Percentiles rank a stretch among this genome's conserved stretches.
phyloP scores from a whole-genome alignment of 768 basidiomycete species.

The Collybia sp. region DNA sequence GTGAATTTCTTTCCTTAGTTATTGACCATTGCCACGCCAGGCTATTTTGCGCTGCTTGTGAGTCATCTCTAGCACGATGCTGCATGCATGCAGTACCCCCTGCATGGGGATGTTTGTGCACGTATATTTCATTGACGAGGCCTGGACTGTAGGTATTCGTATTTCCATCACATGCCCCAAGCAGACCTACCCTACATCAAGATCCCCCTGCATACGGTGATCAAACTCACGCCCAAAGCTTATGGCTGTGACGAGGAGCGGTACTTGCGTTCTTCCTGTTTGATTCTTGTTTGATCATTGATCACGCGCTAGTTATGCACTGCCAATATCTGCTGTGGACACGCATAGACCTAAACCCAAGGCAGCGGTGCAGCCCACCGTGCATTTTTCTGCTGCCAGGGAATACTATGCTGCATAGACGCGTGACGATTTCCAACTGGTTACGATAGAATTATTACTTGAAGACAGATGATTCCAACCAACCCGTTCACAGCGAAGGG shows the following conservation, averaged over 20 bases:
- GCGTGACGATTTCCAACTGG: no score
- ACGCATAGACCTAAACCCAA: slow-evolving; percentile 76
- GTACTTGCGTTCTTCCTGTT: slow-evolving; percentile 29
- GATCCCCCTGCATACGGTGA: slow-evolving; percentile 94
- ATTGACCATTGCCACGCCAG: slow-evolving; percentile 23
- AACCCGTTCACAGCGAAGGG: no score
- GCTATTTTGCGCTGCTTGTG: slow-evolving; percentile 79
- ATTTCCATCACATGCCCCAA: slow-evolving; percentile 91
- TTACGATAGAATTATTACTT: no score
- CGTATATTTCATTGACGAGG: slow-evolving; percentile 9
- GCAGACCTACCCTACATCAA: slow-evolving; percentile 97
- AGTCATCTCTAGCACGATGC: not conserved
- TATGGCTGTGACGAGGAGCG: slow-evolving; percentile 99
- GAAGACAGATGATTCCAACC: no score
- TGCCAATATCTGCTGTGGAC: slow-evolving; percentile 92
- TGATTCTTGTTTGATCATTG: not conserved
- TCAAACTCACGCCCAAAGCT: slow-evolving; percentile 96
- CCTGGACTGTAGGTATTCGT: slow-evolving; percentile 69
- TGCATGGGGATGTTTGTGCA: not conserved
- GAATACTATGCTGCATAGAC: slow-evolving; percentile 33
- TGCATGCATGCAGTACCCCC: slow-evolving; percentile 15
- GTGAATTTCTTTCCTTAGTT: slow-evolving; percentile 1
- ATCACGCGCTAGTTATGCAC: slow-evolving; percentile 54
- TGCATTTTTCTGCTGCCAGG: slow-evolving; percentile 30
- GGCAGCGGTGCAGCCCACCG: slow-evolving; percentile 21